Conservation (phyloP, 768 basidiomycete genomes). For the Lyophyllum shimeji region DNA sequence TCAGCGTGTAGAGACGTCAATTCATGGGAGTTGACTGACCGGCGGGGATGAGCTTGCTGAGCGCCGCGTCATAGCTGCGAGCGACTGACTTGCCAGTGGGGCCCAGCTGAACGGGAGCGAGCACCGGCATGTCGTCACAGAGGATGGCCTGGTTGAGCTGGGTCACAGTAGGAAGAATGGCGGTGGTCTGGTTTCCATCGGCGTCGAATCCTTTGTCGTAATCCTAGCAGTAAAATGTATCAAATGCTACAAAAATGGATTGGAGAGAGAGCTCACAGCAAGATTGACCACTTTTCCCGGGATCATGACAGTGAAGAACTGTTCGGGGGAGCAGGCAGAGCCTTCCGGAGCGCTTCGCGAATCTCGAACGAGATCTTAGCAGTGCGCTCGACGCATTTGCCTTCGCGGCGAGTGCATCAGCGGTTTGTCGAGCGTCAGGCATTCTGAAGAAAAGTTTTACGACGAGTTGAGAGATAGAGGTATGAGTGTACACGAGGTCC, state of each 20-base stretch:
- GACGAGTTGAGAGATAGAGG: no score
- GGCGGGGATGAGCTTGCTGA: slow-evolving; percentile 4
- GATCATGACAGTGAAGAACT: slow-evolving; percentile 1
- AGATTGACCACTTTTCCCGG: neutral
- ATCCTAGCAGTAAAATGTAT: neutral
- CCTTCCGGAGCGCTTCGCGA: neutral
- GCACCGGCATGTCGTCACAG: neutral
- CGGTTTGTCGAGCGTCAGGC: no score
- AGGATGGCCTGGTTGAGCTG: neutral
- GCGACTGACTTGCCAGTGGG: slow-evolving; percentile 1
- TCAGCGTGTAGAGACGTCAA: neutral
- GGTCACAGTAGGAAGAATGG: neutral
- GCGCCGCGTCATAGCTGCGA: slow-evolving; percentile 5
- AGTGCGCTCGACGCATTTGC: neutral
- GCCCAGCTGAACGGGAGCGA: neutral
- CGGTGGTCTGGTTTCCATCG: neutral
- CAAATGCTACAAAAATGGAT: neutral
- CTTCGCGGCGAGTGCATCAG: no score
- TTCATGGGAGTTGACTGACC: neutral
- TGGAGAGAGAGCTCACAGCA: neutral
- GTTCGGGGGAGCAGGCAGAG: neutral
- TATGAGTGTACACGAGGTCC: no score
- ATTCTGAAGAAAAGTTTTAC: no score
- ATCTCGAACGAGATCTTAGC: neutral
- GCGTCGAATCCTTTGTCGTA: neutral